phyloP scores from a whole-genome alignment of 176 grass and related monocot species.

The Aegilops umbellulata region DNA sequence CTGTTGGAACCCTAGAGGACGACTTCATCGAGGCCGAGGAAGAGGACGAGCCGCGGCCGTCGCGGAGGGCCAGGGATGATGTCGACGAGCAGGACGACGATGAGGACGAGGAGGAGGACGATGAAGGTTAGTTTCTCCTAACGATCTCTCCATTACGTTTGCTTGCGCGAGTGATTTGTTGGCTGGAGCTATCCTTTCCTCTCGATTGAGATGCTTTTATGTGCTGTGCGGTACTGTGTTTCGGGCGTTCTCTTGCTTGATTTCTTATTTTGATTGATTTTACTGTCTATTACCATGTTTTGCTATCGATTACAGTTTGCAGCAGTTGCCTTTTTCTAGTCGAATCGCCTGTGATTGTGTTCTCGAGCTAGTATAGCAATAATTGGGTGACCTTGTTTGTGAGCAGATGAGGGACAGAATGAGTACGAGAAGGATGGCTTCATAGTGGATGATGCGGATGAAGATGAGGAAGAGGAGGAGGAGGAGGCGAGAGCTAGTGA shows the following conservation, averaged over 20 bases:
- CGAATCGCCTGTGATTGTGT: background rate
- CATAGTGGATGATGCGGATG: constrained; percentile 92
- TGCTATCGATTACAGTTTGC: background rate
- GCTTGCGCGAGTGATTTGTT: background rate
- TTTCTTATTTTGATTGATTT: background rate
- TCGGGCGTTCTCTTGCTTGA: background rate
- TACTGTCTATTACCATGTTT: background rate
- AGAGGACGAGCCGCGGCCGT: constrained; percentile 50
- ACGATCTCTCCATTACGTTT: background rate
- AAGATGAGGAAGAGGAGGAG: constrained; percentile 84
- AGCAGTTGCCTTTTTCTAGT: background rate
- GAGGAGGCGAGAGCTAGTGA: constrained; percentile 67
- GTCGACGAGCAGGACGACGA: constrained; percentile 53
- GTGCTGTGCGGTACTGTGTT: background rate
- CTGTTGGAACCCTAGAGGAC: constrained; percentile 45
- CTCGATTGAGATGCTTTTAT: background rate
- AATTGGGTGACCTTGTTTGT: background rate
- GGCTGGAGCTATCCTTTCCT: background rate
- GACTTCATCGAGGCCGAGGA: constrained; percentile 51
- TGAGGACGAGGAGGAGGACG: constrained; percentile 67
- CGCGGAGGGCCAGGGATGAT: constrained; percentile 37
- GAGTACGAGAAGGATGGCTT: constrained; percentile 97
- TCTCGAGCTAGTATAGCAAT: background rate
- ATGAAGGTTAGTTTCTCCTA: constrained; percentile 56
- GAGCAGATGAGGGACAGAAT: constrained; percentile 75